A percentile compares a stretch with the other conserved stretches of the same genome.
Evolutionary conservation across 1,284 basidiomycete genomes (phyloP).

Genomic region (Lentinus polychrous): DNA sequence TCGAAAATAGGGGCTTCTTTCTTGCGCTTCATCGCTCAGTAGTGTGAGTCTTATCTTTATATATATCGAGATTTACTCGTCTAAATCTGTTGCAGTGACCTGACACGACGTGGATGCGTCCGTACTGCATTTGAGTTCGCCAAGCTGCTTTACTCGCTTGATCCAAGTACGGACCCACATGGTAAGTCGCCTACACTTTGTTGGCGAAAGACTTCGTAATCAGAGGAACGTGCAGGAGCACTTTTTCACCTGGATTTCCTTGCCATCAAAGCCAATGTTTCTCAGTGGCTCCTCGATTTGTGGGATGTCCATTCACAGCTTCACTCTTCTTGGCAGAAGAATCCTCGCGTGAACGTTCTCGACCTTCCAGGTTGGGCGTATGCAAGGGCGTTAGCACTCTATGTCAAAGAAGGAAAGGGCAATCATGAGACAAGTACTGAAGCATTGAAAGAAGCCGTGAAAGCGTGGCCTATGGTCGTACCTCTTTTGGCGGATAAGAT

Average conservation of each 20-base stretch:
- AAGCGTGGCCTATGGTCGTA: conserved; percentile 74
- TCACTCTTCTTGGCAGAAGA: conserved; percentile 19
- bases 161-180: conserved; percentile 82
- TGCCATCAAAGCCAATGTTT: conserved; percentile 74
- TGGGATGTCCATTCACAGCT: conserved; percentile 34
- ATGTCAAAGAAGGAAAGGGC: conserved; percentile 51
- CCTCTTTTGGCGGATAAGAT: conserved; percentile 80
- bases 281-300: conserved; percentile 71
- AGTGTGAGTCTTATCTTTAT: conserved; percentile 39
- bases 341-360: neutral
- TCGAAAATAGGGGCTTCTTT: conserved; percentile 84
- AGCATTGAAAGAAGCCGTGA: conserved; percentile 67
- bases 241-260: conserved; percentile 82
- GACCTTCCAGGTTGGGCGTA: conserved; percentile 32
- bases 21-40: conserved; percentile 75
- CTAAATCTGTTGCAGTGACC: conserved; percentile 42
- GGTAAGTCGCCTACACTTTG: conserved; percentile 29
- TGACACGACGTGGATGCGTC: conserved; percentile 81
- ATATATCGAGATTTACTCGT: conserved; percentile 3
- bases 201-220: neutral
- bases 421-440: conserved; percentile 51
- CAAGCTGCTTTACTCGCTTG: conserved; percentile 72
- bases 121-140: conserved; percentile 88
- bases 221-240: conserved; percentile 23
- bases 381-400: conserved; percentile 56